phyloP scores from a whole-genome alignment of 805 yeast species.

The Zygosaccharomyces rouxii region DNA sequence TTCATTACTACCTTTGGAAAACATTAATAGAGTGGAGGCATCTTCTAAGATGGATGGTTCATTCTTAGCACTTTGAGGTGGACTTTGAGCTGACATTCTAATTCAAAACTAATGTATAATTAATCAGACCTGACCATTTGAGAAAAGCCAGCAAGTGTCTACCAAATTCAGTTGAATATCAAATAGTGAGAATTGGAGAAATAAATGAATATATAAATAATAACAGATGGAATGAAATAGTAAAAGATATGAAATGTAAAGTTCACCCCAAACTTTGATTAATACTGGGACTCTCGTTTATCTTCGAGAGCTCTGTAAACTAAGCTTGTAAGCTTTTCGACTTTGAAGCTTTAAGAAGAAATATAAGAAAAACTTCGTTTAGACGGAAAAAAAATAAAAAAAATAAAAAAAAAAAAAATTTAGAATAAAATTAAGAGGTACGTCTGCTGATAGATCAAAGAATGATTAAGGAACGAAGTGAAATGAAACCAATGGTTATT shows the following conservation, averaged over 20 bases:
- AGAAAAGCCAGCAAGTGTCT: not conserved
- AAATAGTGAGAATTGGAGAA: not conserved
- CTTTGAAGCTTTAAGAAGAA: not conserved
- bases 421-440: not conserved
- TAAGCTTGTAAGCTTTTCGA: not conserved
- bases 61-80: slow-evolving; percentile 2
- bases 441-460: not conserved
- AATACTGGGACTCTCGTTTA: not conserved
- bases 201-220: not conserved
- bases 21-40: slow-evolving; percentile 58
- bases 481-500: not conserved
- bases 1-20: slow-evolving; percentile 39
- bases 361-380: not conserved
- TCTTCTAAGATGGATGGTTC: slow-evolving; percentile 44
- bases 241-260: not conserved
- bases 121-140: not conserved
- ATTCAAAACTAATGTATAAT: not conserved
- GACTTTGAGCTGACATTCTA: not conserved
- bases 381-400: not conserved
- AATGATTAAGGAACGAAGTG: not conserved
- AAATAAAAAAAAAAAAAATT: not conserved
- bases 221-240: not conserved
- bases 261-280: not conserved
- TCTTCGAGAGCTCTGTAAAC: not conserved
- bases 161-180: not conserved